Evolutionary conservation across 495 filamentous ascomycete species (phyloP).

Genomic region (Penicillium lagena): DNA sequence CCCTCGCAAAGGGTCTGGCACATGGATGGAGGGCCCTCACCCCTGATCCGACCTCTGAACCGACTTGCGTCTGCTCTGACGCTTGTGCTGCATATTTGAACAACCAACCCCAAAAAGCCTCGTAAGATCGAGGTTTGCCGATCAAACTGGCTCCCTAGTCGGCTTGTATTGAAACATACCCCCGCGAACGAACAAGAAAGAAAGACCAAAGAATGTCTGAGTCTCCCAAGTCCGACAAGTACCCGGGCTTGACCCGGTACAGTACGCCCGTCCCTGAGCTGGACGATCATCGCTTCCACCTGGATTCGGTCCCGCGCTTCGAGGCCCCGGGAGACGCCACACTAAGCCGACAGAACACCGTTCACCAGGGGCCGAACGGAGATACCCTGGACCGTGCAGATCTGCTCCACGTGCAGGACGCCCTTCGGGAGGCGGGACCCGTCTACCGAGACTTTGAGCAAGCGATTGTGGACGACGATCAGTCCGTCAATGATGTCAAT

Average conservation of each 20-base stretch:
- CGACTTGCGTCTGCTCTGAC: constrained; percentile 24
- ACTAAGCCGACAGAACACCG: constrained; percentile 33
- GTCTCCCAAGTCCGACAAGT: constrained; percentile 54
- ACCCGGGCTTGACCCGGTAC: constrained; percentile 50
- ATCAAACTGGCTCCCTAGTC: constrained; percentile 16
- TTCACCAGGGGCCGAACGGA: constrained; percentile 16
- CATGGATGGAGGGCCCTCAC: constrained; percentile 35
- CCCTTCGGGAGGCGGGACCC: constrained; percentile 39
- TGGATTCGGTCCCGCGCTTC: constrained; percentile 57
- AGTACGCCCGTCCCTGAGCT: constrained; percentile 82
- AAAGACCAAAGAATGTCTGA: constrained; percentile 44
- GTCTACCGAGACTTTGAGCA: constrained; percentile 70
- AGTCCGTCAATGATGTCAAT: constrained; percentile 35
- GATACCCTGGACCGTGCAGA: constrained; percentile 35
- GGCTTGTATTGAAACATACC: constrained; percentile 1
- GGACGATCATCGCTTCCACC: constrained; percentile 86
- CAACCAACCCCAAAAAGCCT: neutral
- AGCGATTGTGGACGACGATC: constrained; percentile 77
- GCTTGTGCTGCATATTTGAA: constrained; percentile 13
- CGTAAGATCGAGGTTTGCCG: neutral
- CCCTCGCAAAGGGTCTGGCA: constrained; percentile 44
- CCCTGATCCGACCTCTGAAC: constrained; percentile 27
- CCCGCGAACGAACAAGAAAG: neutral
- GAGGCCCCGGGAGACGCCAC: constrained; percentile 40
- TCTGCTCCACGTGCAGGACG: constrained; percentile 45